Base-by-base conservation (phyloP, 1,139 yeast species). In the Petasospora rhodanensis region DNA sequence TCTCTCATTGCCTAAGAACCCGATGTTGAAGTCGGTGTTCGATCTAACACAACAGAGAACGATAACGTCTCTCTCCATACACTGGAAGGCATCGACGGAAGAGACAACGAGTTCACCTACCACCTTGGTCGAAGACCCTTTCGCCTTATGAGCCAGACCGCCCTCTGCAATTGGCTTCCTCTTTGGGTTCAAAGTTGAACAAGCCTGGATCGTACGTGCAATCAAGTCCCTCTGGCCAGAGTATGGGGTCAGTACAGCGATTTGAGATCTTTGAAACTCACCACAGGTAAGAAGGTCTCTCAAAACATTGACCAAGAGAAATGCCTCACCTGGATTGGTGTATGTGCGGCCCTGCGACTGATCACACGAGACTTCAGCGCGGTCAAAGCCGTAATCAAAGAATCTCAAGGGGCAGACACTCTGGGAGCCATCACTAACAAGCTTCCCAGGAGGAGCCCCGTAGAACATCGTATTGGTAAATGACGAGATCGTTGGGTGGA, bases 241-340 rank as follows among this genome's bases (percentile, higher is more conserved):
- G 51, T 79, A 79, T 10, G 86, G 85, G 1, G 86, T 79, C 36
- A 79, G 74, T 13, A 79, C 62, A 40, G 85, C 84, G 36, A 79
- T 79, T 23, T 73, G 68, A 2, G 62, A 56, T 18, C 68, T 62
- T 2, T 59, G 45, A 14, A 79, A 66, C 6, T 67, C 64, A 46
- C 77, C 76, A 30, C 75, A 79, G 37, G 68, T 61, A 15, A 77
- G 64, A 38, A 79, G 61, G 17, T 59, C 60, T 33, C 64, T 68
- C 28, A 79, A 51, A 1, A 72, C 61, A 37, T 70, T 61, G 18
- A 67, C 51, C 17, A 79, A 63, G 27, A 59, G 57, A 1, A 60
- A 56, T 9, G 70, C 68, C 52, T 79, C 86, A 28, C 71, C 69
- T 14, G 47, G 46, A 46, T 79, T 79, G 23, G 61, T 59, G 54